These are phyloP conservation scores for Cyberlindnera misumaiensis DNA, from an alignment of 805 yeast species.

Conservation along the genomic window DNA sequence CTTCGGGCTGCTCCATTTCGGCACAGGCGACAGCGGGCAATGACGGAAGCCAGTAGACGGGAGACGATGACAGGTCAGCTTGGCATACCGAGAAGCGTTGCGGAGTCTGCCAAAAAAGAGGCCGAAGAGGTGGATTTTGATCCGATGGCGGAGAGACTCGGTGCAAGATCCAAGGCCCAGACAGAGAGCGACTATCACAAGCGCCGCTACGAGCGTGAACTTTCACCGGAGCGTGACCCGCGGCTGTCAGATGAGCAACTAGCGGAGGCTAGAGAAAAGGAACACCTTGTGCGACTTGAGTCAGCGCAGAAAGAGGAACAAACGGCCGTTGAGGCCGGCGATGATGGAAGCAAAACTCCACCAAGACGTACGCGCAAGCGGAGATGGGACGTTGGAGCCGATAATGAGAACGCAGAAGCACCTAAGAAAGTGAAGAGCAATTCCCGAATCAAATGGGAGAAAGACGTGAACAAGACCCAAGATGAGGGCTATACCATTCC, in stretches of 20 bases:
- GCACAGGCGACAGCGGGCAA: too few species aligned
- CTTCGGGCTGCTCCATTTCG: too few species aligned
- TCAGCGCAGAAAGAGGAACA: conserved; percentile 15
- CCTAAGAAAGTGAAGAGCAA: conserved; percentile 11
- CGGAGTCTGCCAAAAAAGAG: neutral
- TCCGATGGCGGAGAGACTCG: conserved; percentile 20
- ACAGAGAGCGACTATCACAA: conserved; percentile 44
- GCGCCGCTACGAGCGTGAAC: conserved; percentile 27
- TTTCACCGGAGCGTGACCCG: conserved; percentile 26
- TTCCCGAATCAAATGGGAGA: conserved; percentile 8
- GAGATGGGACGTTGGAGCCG: conserved; percentile 20
- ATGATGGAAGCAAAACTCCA: conserved; percentile 22
- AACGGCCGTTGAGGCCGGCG: neutral
- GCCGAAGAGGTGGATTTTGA: conserved; percentile 23
- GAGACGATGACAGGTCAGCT: too few species aligned
- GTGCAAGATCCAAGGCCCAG: conserved; percentile 22
- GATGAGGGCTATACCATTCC: conserved; percentile 43
- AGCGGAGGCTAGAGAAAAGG: conserved; percentile 35
- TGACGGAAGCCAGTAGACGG: too few species aligned
- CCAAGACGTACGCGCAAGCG: conserved; percentile 21
- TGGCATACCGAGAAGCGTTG: too few species aligned
- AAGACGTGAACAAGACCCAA: neutral
- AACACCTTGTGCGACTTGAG: conserved; percentile 13
- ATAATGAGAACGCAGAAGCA: conserved; percentile 1
- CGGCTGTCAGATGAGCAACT: conserved; percentile 34